phyloP scores from a whole-genome alignment of 2,329 filamentous ascomycete genomes.

The Elsinoe ampelina region DNA sequence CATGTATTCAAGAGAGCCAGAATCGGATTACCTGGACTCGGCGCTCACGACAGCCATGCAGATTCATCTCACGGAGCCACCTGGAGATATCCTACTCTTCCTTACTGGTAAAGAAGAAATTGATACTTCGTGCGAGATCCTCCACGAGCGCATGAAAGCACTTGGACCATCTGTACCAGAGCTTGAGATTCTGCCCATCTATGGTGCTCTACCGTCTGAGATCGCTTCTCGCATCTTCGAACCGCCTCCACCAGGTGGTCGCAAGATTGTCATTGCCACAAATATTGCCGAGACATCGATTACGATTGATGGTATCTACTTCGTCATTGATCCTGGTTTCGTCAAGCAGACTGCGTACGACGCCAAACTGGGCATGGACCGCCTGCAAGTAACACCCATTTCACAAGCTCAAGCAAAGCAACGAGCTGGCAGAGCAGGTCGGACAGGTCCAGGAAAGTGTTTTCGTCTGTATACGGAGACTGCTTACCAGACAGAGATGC shows the following conservation, averaged over 20 bases:
- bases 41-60: constrained; percentile 97
- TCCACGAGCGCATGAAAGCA: constrained; percentile 94
- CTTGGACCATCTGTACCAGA: constrained; percentile 85
- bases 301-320: constrained; percentile 96
- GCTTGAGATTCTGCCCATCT: constrained; percentile 88
- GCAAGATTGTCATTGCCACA: constrained; percentile 95
- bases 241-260: constrained; percentile 70
- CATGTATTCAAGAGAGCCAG: constrained; percentile 88
- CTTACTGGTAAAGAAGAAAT: constrained; percentile 97
- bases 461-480: constrained; percentile 93
- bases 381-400: constrained; percentile 88
- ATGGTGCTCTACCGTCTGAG: constrained; percentile 84
- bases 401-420: constrained; percentile 96
- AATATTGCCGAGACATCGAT: constrained; percentile 98
- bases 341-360: constrained; percentile 98
- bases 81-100: constrained; percentile 92
- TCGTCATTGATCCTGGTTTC: constrained; percentile 93
- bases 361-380: constrained; percentile 95
- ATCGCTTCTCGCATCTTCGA: constrained; percentile 94
- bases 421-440: constrained; percentile 79
- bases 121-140: constrained; percentile 83
- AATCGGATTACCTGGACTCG: constrained; percentile 89
- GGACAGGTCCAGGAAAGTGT: constrained; percentile 92
- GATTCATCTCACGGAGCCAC: constrained; percentile 86
- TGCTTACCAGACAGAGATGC: constrained; percentile 92